Evolutionary conservation across 805 yeast species (phyloP).

Genomic region (Peterozyma toletana): DNA sequence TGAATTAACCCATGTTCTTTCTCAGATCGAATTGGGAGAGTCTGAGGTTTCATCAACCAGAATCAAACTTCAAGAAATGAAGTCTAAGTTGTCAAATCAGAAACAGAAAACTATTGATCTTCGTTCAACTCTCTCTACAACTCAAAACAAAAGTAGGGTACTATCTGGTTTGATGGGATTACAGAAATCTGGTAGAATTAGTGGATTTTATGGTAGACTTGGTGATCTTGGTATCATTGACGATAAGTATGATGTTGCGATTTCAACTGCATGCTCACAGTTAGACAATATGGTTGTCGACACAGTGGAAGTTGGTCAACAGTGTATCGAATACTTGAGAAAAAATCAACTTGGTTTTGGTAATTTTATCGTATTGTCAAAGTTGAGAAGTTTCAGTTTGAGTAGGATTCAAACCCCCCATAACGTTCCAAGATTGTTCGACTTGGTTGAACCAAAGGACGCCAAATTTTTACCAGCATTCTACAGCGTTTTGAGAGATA

Average conservation of each 20-base stretch:
- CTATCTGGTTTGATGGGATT: conserved; percentile 60
- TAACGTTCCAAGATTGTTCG: conserved; percentile 75
- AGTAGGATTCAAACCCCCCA: conserved; percentile 62
- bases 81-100: conserved; percentile 39
- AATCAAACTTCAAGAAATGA: conserved; percentile 43
- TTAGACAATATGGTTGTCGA: conserved; percentile 93
- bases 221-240: conserved; percentile 94
- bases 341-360: conserved; percentile 84
- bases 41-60: conserved; percentile 46
- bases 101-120: conserved; percentile 69
- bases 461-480: conserved; percentile 78
- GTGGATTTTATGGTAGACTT: conserved; percentile 82
- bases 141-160: conserved; percentile 68
- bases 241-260: conserved; percentile 82
- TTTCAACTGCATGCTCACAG: conserved; percentile 90
- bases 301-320: conserved; percentile 50
- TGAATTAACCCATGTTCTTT: conserved; percentile 39
- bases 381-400: conserved; percentile 58
- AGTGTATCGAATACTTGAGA: conserved; percentile 71
- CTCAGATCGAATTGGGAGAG: conserved; percentile 54
- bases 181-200: conserved; percentile 72
- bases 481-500: conserved; percentile 78
- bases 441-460: conserved; percentile 64
- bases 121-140: conserved; percentile 42
- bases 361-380: conserved; percentile 72